phyloP scores from a whole-genome alignment of 192 early-diverging fungal genomes.

The Backusella tuberculispora region DNA sequence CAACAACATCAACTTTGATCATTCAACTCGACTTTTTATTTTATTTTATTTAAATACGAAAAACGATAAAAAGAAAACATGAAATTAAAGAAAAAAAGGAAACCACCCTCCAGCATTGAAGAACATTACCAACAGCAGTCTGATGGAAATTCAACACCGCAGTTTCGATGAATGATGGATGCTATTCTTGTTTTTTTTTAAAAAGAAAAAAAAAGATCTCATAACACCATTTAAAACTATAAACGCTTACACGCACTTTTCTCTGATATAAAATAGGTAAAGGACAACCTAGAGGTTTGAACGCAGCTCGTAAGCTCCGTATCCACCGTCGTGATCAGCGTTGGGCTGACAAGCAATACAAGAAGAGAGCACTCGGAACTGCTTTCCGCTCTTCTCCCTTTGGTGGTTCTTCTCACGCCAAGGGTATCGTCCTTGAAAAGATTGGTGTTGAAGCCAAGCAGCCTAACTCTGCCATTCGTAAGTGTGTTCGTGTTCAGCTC shows the following conservation, averaged over 20 bases:
- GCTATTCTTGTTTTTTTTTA: neutral
- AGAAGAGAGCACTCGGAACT: slow-evolving; percentile 97
- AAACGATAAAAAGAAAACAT: too few relatives aligned
- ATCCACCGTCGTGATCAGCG: slow-evolving; percentile 96
- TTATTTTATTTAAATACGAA: too few relatives aligned
- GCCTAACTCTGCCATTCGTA: slow-evolving; percentile 99
- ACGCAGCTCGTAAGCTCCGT: slow-evolving; percentile 99
- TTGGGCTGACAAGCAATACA: slow-evolving; percentile 99
- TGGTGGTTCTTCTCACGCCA: slow-evolving; percentile 99
- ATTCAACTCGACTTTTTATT: too few relatives aligned
- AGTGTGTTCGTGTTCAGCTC: slow-evolving; percentile 99
- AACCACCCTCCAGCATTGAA: neutral
- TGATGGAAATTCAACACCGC: neutral
- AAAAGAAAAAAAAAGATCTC: neutral
- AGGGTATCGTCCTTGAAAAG: slow-evolving; percentile 99
- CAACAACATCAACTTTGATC: neutral
- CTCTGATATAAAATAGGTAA: slow-evolving; percentile 49
- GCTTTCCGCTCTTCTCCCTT: slow-evolving; percentile 95
- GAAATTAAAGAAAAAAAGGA: too few relatives aligned
- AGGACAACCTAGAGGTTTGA: slow-evolving; percentile 97
- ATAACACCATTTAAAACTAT: too few relatives aligned
- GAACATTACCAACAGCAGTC: neutral
- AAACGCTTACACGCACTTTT: neutral
- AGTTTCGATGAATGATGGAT: slow-evolving; percentile 4
- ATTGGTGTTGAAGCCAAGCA: slow-evolving; percentile 99